A percentile compares a stretch with the other conserved stretches of the same genome.
phyloP scores from a whole-genome alignment of 2,329 filamentous ascomycete genomes.

The Fusarium albosuccineum region DNA sequence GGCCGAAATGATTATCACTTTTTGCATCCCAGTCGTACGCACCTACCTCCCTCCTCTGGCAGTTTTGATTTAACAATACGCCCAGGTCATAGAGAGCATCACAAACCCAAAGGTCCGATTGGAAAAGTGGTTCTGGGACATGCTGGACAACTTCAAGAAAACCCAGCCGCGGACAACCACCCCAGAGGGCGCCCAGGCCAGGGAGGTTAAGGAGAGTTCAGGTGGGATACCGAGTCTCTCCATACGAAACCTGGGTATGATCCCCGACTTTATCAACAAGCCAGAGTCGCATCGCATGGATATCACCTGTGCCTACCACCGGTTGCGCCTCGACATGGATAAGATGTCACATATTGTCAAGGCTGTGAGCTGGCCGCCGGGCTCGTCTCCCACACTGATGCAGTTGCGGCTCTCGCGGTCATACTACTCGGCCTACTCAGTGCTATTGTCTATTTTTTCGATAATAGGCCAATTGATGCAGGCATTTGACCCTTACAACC shows the following conservation, averaged over 20 bases:
- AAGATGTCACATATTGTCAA: constrained; percentile 31
- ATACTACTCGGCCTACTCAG: constrained; percentile 30
- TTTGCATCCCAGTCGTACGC: constrained; percentile 51
- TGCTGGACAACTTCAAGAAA: constrained; percentile 33
- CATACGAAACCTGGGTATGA: constrained; percentile 28
- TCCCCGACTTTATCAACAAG: constrained; percentile 36
- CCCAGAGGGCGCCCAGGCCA: background rate
- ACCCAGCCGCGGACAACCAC: constrained; percentile 17
- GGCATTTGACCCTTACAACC: constrained; percentile 32
- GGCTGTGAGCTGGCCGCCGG: constrained; percentile 23
- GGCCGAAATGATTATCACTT: constrained; percentile 46
- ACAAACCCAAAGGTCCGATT: constrained; percentile 34
- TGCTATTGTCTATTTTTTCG: constrained; percentile 17
- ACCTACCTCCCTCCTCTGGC: rapidly evolving
- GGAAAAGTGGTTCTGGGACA: constrained; percentile 41
- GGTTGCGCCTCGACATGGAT: constrained; percentile 23
- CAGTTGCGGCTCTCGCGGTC: constrained; percentile 22
- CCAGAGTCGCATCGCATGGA: constrained; percentile 37
- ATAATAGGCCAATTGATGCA: constrained; percentile 37
- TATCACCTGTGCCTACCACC: constrained; percentile 33
- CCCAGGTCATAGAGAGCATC: constrained; percentile 51
- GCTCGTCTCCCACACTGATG: constrained; percentile 22
- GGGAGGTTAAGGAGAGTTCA: background rate
- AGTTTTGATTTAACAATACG: background rate
- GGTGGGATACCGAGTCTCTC: constrained; percentile 31